Conservation (phyloP, 306 rosid genomes). For the Cucumis melo region DNA sequence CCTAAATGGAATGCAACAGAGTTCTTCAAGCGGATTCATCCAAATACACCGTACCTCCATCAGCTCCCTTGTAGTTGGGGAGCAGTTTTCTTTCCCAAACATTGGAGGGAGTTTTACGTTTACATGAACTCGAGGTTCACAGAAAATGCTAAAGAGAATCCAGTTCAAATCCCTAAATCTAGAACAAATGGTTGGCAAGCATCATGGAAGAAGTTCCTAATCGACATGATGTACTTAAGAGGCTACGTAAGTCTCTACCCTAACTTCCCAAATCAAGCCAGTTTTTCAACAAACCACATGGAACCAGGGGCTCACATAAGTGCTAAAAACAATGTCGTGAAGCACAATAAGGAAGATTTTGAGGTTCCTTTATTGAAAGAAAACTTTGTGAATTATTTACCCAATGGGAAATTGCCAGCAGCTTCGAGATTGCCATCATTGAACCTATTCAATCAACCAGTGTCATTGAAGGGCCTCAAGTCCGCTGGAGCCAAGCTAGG, state of each 20-base stretch:
- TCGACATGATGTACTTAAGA: constrained; percentile 97
- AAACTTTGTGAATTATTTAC: constrained; percentile 49
- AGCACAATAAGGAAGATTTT: constrained; percentile 67
- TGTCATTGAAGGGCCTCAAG: constrained; percentile 76
- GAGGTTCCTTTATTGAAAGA: constrained; percentile 77
- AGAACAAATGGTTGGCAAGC: constrained; percentile 99
- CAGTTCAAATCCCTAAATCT: constrained; percentile 88
- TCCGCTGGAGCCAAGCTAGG: constrained; percentile 89
- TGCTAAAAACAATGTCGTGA: constrained; percentile 66
- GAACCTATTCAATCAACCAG: constrained; percentile 73
- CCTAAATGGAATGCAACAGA: constrained; percentile 87
- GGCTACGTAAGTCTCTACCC: constrained; percentile 91
- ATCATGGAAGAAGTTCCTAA: constrained; percentile 92
- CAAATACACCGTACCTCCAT: constrained; percentile 87
- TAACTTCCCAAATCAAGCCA: constrained; percentile 77
- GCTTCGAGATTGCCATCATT: constrained; percentile 68
- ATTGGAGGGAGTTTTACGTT: constrained; percentile 93
- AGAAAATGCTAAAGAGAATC: constrained; percentile 62
- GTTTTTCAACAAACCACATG: constrained; percentile 96
- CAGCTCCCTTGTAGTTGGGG: constrained; percentile 98
- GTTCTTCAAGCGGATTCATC: constrained; percentile 59
- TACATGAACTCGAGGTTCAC: constrained; percentile 92
- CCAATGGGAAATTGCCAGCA: constrained; percentile 61
- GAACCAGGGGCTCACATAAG: constrained; percentile 98
- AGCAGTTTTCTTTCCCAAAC: constrained; percentile 94